Evolutionary conservation across 768 basidiomycete species (phyloP).

Genomic region (Trametes cinnabarina): DNA sequence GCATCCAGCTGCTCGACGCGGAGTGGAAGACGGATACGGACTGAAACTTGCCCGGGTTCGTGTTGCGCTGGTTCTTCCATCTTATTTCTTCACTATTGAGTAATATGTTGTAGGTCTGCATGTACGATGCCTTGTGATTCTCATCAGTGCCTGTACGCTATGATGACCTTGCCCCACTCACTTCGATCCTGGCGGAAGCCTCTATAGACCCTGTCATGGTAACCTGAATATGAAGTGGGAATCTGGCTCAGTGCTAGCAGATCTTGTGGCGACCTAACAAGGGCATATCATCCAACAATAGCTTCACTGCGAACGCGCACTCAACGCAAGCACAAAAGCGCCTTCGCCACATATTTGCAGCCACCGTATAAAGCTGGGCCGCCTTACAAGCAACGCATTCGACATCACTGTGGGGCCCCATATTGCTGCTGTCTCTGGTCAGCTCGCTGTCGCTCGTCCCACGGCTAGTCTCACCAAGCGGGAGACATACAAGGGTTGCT

Average conservation of each 20-base stretch:
- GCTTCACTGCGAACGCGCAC: too few relatives aligned
- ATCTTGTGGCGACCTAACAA: too few relatives aligned
- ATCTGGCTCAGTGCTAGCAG: too few relatives aligned
- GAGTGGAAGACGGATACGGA: constrained; percentile 54
- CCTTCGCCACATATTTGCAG: too few relatives aligned
- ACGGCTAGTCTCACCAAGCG: constrained; percentile 32
- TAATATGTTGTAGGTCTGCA: neutral
- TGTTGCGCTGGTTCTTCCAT: too few relatives aligned
- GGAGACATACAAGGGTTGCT: constrained; percentile 41
- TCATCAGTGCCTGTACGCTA: neutral
- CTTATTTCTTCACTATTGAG: neutral
- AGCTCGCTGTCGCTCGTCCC: constrained; percentile 34
- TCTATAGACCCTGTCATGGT: too few relatives aligned
- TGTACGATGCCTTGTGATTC: neutral
- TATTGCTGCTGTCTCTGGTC: constrained; percentile 37
- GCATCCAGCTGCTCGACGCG: constrained; percentile 64
- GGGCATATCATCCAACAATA: too few relatives aligned
- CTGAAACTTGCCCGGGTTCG: neutral
- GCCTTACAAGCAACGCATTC: too few relatives aligned
- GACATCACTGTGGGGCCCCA: too few relatives aligned
- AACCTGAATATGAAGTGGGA: too few relatives aligned
- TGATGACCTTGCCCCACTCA: neutral
- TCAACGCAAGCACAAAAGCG: too few relatives aligned
- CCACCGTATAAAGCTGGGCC: too few relatives aligned
- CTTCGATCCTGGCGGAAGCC: neutral